Evolutionary conservation across 1,284 basidiomycete species (phyloP).

Genomic region (Cryptococcus sp.): DNA sequence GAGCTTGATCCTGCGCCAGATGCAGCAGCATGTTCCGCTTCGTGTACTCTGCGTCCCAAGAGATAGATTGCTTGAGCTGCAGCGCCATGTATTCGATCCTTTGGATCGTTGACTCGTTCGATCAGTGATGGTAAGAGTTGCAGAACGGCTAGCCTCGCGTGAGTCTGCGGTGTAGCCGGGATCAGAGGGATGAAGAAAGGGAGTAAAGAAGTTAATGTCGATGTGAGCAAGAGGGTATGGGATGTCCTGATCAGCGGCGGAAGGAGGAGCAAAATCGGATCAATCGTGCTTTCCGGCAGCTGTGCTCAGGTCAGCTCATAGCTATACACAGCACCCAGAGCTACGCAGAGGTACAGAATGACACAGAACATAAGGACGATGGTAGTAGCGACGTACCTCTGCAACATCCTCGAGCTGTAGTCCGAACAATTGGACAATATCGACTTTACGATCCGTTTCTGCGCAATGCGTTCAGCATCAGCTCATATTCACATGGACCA

Average conservation of each 20-base stretch:
- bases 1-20: background rate
- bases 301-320: conserved; percentile 5
- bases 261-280: conserved; percentile 42
- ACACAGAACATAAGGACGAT: background rate
- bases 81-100: conserved; percentile 42
- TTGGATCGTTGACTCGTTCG: conserved; percentile 49
- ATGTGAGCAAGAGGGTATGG: conserved; percentile 40
- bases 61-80: conserved; percentile 32
- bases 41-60: conserved; percentile 35
- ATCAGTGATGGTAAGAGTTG: conserved; percentile 41
- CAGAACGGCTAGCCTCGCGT: conserved; percentile 33
- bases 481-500: background rate
- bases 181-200: conserved; percentile 46
- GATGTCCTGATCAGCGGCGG: conserved; percentile 39
- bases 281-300: conserved; percentile 39
- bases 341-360: no score
- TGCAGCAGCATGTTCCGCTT: conserved; percentile 19
- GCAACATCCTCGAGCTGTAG: conserved; percentile 40
- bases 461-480: background rate
- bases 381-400: conserved; percentile 18
- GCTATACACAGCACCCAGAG: background rate
- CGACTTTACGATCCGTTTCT: conserved; percentile 51
- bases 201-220: conserved; percentile 42
- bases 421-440: conserved; percentile 48
- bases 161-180: conserved; percentile 20